These are phyloP conservation scores for thale cress (Arabidopsis thaliana) DNA, from an alignment of 345 rosid genomes.

Conservation along the genomic window DNA sequence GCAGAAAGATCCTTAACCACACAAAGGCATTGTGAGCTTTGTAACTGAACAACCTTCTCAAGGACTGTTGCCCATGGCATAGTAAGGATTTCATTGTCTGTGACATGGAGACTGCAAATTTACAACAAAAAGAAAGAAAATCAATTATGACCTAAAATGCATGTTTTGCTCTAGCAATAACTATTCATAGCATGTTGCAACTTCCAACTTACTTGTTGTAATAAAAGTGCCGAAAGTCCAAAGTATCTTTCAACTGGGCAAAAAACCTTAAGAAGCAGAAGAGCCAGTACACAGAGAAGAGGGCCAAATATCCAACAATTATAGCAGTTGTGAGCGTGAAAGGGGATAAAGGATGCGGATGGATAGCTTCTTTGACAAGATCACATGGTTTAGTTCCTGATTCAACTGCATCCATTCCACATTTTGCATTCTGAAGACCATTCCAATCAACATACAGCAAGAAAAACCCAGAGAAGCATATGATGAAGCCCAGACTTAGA, in stretches of 20 bases:
- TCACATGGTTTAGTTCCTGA: slow-evolving; percentile 97
- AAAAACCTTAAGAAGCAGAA: slow-evolving; percentile 95
- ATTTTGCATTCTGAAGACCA: slow-evolving; percentile 98
- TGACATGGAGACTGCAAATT: slow-evolving; percentile 84
- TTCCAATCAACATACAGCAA: slow-evolving; percentile 93
- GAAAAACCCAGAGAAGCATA: slow-evolving; percentile 96
- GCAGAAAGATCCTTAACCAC: slow-evolving; percentile 97
- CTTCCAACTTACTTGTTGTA: slow-evolving; percentile 63
- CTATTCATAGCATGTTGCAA: slow-evolving; percentile 9
- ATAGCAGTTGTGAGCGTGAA: slow-evolving; percentile 80
- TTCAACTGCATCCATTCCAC: slow-evolving; percentile 99
- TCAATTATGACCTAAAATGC: slow-evolving; percentile 1
- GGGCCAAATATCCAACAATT: slow-evolving; percentile 84
- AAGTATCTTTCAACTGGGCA: slow-evolving; percentile 82
- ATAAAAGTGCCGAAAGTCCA: slow-evolving; percentile 83
- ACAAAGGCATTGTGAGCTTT: slow-evolving; percentile 79
- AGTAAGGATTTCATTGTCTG: slow-evolving; percentile 90
- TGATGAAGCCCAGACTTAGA: slow-evolving; percentile 83
- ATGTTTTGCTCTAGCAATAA: slow-evolving; percentile 12
- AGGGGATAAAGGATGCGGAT: slow-evolving; percentile 86
- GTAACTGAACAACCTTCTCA: slow-evolving; percentile 87
- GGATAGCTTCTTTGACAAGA: slow-evolving; percentile 93
- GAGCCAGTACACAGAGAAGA: slow-evolving; percentile 84
- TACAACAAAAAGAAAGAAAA: slow-evolving; percentile 14
- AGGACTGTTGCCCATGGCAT: slow-evolving; percentile 94